A percentile compares a stretch with the other conserved stretches of the same genome.
These are phyloP conservation scores for Spergularia bocconei DNA, from an alignment of 148 eudicot genomes.

Conservation along the genomic window DNA sequence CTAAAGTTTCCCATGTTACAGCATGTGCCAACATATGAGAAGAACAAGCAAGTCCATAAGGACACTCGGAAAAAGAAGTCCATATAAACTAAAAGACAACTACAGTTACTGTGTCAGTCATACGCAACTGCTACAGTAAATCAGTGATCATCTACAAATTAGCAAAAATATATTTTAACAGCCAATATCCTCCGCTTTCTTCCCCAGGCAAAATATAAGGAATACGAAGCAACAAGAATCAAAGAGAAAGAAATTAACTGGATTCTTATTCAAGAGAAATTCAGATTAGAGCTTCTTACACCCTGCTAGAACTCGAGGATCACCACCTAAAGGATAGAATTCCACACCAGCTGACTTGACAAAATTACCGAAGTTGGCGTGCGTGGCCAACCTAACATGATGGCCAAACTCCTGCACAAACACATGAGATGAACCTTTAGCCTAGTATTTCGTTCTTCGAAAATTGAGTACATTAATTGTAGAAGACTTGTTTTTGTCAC, in stretches of 20 bases:
- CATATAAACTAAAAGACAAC: neutral
- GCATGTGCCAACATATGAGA: neutral
- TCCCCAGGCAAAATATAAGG: no score
- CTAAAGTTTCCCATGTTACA: neutral
- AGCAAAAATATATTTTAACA: no score
- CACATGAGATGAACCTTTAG: slow-evolving; percentile 15
- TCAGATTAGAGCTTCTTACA: slow-evolving; percentile 51
- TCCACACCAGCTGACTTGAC: slow-evolving; percentile 92
- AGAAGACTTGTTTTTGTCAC: neutral
- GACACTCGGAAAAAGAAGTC: neutral
- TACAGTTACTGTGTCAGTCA: no score
- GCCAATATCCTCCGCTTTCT: no score
- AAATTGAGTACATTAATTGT: neutral
- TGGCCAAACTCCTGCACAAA: slow-evolving; percentile 82
- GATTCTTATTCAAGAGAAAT: neutral
- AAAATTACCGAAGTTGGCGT: slow-evolving; percentile 67
- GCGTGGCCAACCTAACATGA: slow-evolving; percentile 93
- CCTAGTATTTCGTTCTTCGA: neutral
- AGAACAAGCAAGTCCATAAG: neutral
- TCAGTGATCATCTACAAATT: no score
- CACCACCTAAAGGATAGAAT: slow-evolving; percentile 92
- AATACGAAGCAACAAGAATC: neutral
- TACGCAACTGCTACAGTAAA: no score
- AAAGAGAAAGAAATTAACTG: neutral
- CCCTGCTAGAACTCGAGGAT: slow-evolving; percentile 92